Conservation (phyloP, 768 basidiomycete genomes). For the Naematelia aurantialba region DNA sequence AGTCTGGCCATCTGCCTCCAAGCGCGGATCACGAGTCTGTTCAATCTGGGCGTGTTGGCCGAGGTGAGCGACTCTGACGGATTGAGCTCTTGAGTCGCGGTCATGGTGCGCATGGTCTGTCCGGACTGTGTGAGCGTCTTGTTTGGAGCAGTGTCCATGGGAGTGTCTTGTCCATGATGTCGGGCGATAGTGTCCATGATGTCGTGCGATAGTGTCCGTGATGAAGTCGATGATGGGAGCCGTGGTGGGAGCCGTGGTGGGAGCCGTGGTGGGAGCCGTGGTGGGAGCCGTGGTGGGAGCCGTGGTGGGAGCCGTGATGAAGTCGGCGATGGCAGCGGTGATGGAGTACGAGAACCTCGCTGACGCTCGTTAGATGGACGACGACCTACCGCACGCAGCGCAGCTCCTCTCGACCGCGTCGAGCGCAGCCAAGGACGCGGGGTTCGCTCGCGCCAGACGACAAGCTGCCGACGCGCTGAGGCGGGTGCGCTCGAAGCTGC, state of each 20-base stretch:
- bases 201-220: background rate
- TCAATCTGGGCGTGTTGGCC: conserved; percentile 46
- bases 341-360: too few species aligned
- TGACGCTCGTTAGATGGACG: conserved; percentile 34
- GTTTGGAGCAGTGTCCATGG: too few species aligned
- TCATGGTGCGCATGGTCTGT: too few species aligned
- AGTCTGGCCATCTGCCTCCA: conserved; percentile 30
- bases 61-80: conserved; percentile 41
- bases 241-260: too few species aligned
- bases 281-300: too few species aligned
- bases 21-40: conserved; percentile 38
- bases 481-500: conserved; percentile 1
- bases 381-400: conserved; percentile 30
- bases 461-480: conserved; percentile 42
- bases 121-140: too few species aligned
- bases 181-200: too few species aligned
- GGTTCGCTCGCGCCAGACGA: conserved; percentile 42
- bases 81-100: too few species aligned
- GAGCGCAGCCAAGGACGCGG: conserved; percentile 24
- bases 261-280: too few species aligned
- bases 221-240: conserved; percentile 1
- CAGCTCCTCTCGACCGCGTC: conserved; percentile 31
- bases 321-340: too few species aligned
- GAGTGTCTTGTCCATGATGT: too few species aligned
- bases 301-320: too few species aligned